Percentiles rank a stretch among this genome's conserved stretches.
phyloP scores from a whole-genome alignment of 176 grass and related monocot genomes.

The Bromus sterilis region DNA sequence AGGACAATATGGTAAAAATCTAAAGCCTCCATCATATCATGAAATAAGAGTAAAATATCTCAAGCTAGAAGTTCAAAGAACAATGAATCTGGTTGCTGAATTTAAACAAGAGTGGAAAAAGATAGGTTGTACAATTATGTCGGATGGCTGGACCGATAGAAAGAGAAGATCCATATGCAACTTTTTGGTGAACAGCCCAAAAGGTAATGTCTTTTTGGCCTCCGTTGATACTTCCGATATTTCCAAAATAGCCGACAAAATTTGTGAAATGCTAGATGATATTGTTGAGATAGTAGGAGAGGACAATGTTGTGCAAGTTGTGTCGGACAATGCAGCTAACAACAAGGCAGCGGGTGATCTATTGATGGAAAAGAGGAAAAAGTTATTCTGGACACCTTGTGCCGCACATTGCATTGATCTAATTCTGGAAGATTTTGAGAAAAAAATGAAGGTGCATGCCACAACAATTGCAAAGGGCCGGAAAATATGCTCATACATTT shows the following conservation, averaged over 20 bases:
- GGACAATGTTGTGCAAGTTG: not conserved
- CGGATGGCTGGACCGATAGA: not conserved
- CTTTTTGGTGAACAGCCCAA: not conserved
- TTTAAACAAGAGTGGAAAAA: not conserved
- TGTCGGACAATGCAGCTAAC: not conserved
- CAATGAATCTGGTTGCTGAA: not conserved
- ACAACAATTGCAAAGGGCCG: not conserved
- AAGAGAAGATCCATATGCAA: not conserved
- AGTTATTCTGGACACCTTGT: not conserved
- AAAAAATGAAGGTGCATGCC: not conserved
- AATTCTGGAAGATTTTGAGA: not conserved
- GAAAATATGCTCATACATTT: not conserved
- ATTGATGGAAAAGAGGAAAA: not conserved
- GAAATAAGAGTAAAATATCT: not conserved
- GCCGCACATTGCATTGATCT: not conserved
- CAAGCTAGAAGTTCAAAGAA: not conserved
- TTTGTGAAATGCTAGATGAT: not conserved
- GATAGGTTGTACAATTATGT: no score
- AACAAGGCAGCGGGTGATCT: no score
- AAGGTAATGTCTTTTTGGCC: not conserved
- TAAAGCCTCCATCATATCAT: not conserved
- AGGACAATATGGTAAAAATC: not conserved
- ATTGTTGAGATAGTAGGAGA: not conserved
- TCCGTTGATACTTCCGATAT: not conserved
- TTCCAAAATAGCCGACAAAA: not conserved